Conservation (phyloP, 2,329 filamentous ascomycete species). For the Apiospora pterosperma region DNA sequence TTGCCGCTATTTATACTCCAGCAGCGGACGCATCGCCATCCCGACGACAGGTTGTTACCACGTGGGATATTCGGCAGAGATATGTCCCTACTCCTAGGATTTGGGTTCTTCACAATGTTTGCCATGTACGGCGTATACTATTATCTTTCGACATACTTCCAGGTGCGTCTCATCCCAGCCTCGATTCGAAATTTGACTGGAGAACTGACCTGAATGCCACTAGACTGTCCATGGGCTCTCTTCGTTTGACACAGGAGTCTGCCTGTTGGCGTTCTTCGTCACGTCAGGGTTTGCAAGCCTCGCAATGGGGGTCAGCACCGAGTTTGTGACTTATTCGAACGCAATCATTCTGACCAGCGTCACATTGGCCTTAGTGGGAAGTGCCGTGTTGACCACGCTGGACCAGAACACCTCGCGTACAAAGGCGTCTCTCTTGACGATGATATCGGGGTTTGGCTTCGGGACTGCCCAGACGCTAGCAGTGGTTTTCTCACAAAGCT, state of each 20-base stretch:
- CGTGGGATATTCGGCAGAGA: conserved; percentile 5
- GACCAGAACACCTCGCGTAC: conserved; percentile 2
- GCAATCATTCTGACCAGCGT: conserved; percentile 6
- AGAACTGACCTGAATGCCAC: neutral
- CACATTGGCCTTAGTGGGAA: conserved; percentile 7
- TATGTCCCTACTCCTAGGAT: conserved; percentile 7
- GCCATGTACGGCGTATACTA: conserved; percentile 11
- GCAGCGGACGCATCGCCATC: conserved; percentile 3
- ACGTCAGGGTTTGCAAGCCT: conserved; percentile 9
- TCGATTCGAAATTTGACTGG: neutral
- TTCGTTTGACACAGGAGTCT: conserved; percentile 7
- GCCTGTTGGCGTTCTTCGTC: conserved; percentile 7
- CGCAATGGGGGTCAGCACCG: conserved; percentile 6
- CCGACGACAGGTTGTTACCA: conserved; percentile 5
- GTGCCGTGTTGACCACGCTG: conserved; percentile 7
- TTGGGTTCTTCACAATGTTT: conserved; percentile 10
- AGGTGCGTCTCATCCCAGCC: neutral
- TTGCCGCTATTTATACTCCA: conserved; percentile 7
- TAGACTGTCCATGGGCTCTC: conserved; percentile 10
- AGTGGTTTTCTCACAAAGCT: conserved; percentile 9
- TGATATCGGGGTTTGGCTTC: conserved; percentile 7
- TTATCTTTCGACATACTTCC: conserved; percentile 10
- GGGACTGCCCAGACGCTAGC: conserved; percentile 9
- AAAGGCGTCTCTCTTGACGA: conserved; percentile 6
- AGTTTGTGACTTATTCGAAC: conserved; percentile 7